phyloP scores from a whole-genome alignment of 805 yeast species.

The Ogataea polymorpha region DNA sequence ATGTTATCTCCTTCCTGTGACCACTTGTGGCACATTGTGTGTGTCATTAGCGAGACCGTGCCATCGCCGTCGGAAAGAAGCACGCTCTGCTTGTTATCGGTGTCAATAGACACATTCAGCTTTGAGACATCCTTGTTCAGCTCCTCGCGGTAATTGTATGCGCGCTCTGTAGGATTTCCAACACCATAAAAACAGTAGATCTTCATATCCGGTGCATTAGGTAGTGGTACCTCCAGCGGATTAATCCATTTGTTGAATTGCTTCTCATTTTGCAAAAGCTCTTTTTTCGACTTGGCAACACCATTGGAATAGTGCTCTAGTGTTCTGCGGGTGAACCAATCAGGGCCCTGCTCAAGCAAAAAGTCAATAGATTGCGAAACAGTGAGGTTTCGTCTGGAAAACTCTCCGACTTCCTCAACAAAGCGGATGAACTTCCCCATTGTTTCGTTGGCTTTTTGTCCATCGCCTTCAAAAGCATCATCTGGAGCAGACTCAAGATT shows the following conservation, averaged over 20 bases:
- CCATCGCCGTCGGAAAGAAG: constrained; percentile 93
- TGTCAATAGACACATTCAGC: constrained; percentile 70
- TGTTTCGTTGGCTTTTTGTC: constrained; percentile 31
- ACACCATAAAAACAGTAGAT: constrained; percentile 90
- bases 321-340: constrained; percentile 69
- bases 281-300: constrained; percentile 54
- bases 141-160: constrained; percentile 79
- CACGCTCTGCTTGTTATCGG: constrained; percentile 64
- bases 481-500: constrained; percentile 63
- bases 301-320: constrained; percentile 77
- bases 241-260: constrained; percentile 85
- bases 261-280: constrained; percentile 63
- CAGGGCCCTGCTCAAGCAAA: constrained; percentile 62
- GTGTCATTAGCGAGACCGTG: constrained; percentile 83
- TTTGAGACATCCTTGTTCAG: constrained; percentile 47
- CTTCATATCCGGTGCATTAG: constrained; percentile 90
- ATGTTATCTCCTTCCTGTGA: constrained; percentile 41
- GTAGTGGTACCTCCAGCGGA: constrained; percentile 88
- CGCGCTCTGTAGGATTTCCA: constrained; percentile 95
- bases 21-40: constrained; percentile 74
- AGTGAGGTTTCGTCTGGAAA: constrained; percentile 54
- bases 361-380: constrained; percentile 65
- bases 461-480: constrained; percentile 40
- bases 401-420: constrained; percentile 41
- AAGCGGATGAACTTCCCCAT: constrained; percentile 77